These are phyloP conservation scores for Chlorella sp. DNA, from an alignment of 139 green algal species.

Conservation along the genomic window DNA sequence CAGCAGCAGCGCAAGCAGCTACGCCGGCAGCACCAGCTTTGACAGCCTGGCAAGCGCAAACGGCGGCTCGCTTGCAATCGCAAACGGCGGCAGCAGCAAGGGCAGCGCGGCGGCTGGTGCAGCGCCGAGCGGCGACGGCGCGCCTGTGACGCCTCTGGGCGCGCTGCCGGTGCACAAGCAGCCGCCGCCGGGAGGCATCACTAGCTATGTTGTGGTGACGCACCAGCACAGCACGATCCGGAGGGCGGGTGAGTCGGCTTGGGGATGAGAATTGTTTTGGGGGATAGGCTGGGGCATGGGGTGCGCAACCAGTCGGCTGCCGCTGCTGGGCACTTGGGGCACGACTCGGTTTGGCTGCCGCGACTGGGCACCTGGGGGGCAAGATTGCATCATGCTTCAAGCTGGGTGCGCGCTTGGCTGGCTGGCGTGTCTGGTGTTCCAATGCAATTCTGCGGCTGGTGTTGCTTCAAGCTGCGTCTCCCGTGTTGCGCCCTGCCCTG, in stretches of 20 bases:
- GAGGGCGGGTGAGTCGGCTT: neutral
- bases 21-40: neutral
- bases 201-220: conserved; percentile 97
- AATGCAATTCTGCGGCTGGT: too few relatives aligned
- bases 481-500: conserved; percentile 92
- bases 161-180: neutral
- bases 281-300: too few relatives aligned
- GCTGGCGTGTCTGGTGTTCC: too few relatives aligned
- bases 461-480: too few relatives aligned
- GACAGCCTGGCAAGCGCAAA: neutral
- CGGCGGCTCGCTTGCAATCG: neutral
- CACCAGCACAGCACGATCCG: conserved; percentile 86
- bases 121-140: conserved; percentile 2
- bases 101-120: neutral
- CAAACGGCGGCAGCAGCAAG: conserved; percentile 19
- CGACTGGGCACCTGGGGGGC: too few relatives aligned
- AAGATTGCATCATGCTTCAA: too few relatives aligned
- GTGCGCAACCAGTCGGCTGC: too few relatives aligned
- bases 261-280: too few relatives aligned
- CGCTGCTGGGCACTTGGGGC: too few relatives aligned
- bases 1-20: neutral
- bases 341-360: too few relatives aligned
- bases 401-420: too few relatives aligned
- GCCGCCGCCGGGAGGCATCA: conserved; percentile 65
- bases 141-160: neutral